Conservation (phyloP, 352 stramenopile genomes). For the Phytophthora crassamura region DNA sequence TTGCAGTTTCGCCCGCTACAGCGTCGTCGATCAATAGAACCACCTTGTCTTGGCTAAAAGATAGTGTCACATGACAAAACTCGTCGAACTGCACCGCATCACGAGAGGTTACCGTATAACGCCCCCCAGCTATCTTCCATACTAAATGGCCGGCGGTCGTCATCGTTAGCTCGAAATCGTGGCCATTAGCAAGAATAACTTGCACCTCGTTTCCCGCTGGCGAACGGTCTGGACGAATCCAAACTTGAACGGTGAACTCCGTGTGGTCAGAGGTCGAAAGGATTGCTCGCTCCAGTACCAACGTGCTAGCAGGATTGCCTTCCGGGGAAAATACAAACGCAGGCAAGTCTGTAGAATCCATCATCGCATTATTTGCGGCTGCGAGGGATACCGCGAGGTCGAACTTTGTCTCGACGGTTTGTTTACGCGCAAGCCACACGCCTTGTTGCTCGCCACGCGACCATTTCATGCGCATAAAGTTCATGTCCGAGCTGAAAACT, state of each 20-base stretch:
- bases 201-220: constrained; percentile 38
- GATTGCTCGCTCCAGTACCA: constrained; percentile 71
- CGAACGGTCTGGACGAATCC: constrained; percentile 51
- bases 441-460: constrained; percentile 84
- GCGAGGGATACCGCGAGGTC: constrained; percentile 46
- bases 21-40: constrained; percentile 56
- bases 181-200: constrained; percentile 64
- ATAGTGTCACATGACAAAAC: constrained; percentile 72
- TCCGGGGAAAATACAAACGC: constrained; percentile 64
- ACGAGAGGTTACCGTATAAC: constrained; percentile 45
- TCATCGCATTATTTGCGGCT: constrained; percentile 56
- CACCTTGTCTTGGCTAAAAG: constrained; percentile 47
- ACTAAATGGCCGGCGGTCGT: constrained; percentile 47
- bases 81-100: constrained; percentile 47
- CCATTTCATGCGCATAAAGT: constrained; percentile 85
- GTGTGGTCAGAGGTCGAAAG: constrained; percentile 59
- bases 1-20: constrained; percentile 43
- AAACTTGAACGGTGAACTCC: constrained; percentile 75
- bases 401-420: constrained; percentile 41
- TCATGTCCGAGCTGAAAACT: constrained; percentile 58
- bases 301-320: constrained; percentile 50
- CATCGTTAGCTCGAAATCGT: constrained; percentile 66
- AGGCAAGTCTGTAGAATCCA: constrained; percentile 51
- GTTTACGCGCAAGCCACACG: constrained; percentile 75
- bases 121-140: constrained; percentile 56